Percentiles rank a stretch among this genome's conserved stretches.
Evolutionary conservation across 495 filamentous ascomycete species (phyloP).

Genomic region (Talaromyces nanjingensis): DNA sequence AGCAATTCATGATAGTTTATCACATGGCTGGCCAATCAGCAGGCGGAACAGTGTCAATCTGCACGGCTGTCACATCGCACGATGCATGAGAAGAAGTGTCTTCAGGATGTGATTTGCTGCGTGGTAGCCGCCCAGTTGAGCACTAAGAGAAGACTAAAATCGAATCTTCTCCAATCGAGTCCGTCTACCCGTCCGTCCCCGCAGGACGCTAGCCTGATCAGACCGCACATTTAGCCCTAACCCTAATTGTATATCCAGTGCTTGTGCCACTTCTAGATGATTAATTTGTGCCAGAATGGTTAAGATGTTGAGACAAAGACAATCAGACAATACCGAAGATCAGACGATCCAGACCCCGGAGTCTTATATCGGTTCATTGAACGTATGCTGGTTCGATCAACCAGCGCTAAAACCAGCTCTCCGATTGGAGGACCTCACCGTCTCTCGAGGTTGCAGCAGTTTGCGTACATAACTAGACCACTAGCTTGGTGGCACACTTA

Average conservation of each 20-base stretch:
- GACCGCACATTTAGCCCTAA: background rate
- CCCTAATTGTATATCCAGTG: background rate
- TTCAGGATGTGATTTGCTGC: conserved; percentile 8
- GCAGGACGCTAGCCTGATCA: background rate
- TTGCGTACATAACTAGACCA: background rate
- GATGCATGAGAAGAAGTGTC: conserved; percentile 3
- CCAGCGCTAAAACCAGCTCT: background rate
- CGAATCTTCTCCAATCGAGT: background rate
- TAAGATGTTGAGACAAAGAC: background rate
- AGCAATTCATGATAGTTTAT: background rate
- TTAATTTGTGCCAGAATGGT: background rate
- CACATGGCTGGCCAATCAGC: conserved; percentile 1
- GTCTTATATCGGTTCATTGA: background rate
- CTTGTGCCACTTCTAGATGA: background rate
- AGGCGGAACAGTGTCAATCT: background rate
- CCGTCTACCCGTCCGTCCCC: background rate
- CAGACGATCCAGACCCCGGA: background rate
- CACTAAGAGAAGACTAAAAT: background rate
- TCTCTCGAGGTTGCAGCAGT: background rate
- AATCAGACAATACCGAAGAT: background rate
- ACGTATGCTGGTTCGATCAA: background rate
- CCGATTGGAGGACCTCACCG: background rate
- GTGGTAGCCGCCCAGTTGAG: conserved; percentile 4
- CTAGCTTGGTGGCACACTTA: background rate
- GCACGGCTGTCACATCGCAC: conserved; percentile 8